A percentile compares a stretch with the other conserved stretches of the same genome.
phyloP scores from a whole-genome alignment of 2,329 filamentous ascomycete genomes.

The Ustilaginoidea virens region DNA sequence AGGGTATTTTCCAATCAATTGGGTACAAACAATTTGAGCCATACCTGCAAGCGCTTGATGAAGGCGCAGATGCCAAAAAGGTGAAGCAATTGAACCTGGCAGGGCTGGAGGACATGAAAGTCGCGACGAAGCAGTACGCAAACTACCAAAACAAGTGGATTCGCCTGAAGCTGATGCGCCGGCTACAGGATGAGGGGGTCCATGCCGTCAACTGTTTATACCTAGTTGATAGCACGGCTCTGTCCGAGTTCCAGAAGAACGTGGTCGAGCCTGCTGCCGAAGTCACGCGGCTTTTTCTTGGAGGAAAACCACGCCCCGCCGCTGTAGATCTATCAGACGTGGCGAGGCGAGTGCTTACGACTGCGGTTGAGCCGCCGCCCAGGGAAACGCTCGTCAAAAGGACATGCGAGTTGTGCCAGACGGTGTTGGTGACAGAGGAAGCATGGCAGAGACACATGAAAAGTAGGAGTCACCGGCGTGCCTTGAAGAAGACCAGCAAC shows the following conservation, averaged over 20 bases:
- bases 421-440: slow-evolving; percentile 40
- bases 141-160: slow-evolving; percentile 80
- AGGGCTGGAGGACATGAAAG: slow-evolving; percentile 62
- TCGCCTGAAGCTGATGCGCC: slow-evolving; percentile 60
- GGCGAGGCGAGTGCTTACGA: slow-evolving; percentile 40
- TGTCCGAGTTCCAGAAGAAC: slow-evolving; percentile 40
- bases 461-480: slow-evolving; percentile 19
- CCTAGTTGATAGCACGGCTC: slow-evolving; percentile 65
- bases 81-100: slow-evolving; percentile 38
- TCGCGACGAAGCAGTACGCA: slow-evolving; percentile 76
- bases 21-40: slow-evolving; percentile 83
- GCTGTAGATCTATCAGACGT: slow-evolving; percentile 32
- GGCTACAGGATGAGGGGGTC: slow-evolving; percentile 39
- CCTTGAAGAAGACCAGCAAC: slow-evolving; percentile 20
- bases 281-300: slow-evolving; percentile 49
- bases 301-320: slow-evolving; percentile 33
- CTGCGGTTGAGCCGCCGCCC: slow-evolving; percentile 25
- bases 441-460: slow-evolving; percentile 25
- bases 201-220: slow-evolving; percentile 46
- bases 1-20: slow-evolving; percentile 93
- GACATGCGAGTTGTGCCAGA: slow-evolving; percentile 60
- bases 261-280: slow-evolving; percentile 50
- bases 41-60: slow-evolving; percentile 40
- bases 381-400: slow-evolving; percentile 39
- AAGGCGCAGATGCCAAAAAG: slow-evolving; percentile 15